These are phyloP conservation scores for Thermothelomyces thermophilus DNA, from an alignment of 2,329 filamentous ascomycete genomes.

Conservation along the genomic window DNA sequence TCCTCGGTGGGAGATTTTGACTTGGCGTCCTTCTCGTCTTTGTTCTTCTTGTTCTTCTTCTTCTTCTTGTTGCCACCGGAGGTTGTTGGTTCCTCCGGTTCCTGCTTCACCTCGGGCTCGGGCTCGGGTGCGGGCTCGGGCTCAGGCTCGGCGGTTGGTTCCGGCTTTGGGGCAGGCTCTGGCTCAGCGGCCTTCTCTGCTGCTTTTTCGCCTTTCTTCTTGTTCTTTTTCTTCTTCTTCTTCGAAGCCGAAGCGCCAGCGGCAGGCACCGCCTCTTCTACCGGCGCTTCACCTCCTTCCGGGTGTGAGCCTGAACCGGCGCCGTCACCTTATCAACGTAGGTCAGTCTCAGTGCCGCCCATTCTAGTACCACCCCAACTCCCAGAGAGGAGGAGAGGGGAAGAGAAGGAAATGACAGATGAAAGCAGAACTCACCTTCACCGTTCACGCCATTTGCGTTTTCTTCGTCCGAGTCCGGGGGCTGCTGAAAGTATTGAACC, in stretches of 20 bases:
- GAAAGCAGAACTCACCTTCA: conserved; percentile 15
- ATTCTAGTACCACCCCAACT: not conserved
- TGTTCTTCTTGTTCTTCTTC: conserved; percentile 18
- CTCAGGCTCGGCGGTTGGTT: conserved; percentile 5
- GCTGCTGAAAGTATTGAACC: conserved; percentile 35
- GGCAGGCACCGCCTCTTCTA: conserved; percentile 9
- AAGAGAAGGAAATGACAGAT: too few species aligned
- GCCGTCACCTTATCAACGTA: not conserved
- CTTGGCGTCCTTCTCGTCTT: conserved; percentile 16
- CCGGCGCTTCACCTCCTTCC: conserved; percentile 14
- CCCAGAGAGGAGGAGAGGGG: not conserved
- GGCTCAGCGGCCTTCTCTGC: conserved; percentile 12
- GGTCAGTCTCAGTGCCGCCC: conserved; percentile 4
- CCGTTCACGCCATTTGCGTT: conserved; percentile 23
- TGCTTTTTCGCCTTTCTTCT: conserved; percentile 18
- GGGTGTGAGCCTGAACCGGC: conserved; percentile 2
- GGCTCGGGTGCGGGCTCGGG: conserved; percentile 14
- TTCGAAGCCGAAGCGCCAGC: conserved; percentile 13
- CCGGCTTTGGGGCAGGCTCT: conserved; percentile 7
- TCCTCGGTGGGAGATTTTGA: conserved; percentile 10
- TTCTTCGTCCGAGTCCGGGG: conserved; percentile 37
- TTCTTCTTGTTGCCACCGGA: conserved; percentile 21
- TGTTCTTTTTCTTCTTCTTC: conserved; percentile 23
- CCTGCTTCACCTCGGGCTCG: conserved; percentile 17
- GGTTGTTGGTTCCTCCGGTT: conserved; percentile 13